Percentiles rank a stretch among this genome's conserved stretches.
These are phyloP conservation scores for Hypoxylon sp. DNA, from an alignment of 2,329 filamentous ascomycete genomes.

Conservation along the genomic window DNA sequence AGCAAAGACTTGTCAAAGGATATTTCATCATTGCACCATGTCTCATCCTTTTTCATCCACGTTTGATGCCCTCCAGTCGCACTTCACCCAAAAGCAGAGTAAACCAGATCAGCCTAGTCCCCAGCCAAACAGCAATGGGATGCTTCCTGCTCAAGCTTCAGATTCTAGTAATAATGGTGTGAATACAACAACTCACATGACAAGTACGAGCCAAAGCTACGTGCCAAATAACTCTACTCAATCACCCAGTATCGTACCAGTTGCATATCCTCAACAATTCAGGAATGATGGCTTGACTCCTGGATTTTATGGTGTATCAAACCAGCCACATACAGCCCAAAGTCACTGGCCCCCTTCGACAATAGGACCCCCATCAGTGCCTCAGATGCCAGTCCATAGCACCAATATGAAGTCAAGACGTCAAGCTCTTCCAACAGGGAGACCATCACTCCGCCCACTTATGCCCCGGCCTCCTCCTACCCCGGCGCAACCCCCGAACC, in stretches of 20 bases:
- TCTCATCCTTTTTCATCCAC: constrained; percentile 39
- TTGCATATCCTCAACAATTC: too few species aligned
- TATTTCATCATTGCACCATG: constrained; percentile 30
- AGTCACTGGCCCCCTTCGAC: neutral
- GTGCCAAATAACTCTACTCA: too few species aligned
- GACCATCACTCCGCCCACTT: neutral
- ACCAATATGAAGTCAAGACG: neutral
- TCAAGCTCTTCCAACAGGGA: constrained; percentile 1
- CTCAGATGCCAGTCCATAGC: neutral
- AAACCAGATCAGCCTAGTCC: constrained; percentile 11
- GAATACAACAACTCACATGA: neutral
- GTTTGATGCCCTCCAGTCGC: constrained; percentile 41
- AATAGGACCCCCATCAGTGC: neutral
- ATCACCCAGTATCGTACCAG: too few species aligned
- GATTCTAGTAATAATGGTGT: neutral
- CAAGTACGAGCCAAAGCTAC: too few species aligned
- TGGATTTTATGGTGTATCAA: neutral
- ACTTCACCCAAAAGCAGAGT: constrained; percentile 31
- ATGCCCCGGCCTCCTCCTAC: neutral
- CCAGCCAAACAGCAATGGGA: constrained; percentile 5
- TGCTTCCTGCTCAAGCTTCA: constrained; percentile 1
- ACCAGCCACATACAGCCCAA: constrained; percentile 6
- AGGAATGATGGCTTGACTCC: constrained; percentile 1
- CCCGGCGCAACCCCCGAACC: too few species aligned
- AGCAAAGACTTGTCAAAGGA: neutral